Percentiles rank a stretch among this genome's conserved stretches.
Evolutionary conservation across 2,329 filamentous ascomycete species (phyloP).

Genomic region (Fusarium brachygibbosum): DNA sequence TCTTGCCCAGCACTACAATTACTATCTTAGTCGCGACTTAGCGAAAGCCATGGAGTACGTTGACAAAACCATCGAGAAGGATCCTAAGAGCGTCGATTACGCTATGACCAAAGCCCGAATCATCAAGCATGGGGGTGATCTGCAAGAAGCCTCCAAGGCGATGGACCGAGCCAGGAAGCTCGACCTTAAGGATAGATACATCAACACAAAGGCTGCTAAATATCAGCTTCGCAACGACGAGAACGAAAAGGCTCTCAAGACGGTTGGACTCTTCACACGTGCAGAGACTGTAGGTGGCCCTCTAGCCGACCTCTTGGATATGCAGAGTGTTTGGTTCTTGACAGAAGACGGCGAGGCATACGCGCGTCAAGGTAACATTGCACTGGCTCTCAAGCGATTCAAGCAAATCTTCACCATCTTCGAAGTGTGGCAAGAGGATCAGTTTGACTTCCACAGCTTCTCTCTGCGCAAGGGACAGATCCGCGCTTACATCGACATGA

Average conservation of each 20-base stretch:
- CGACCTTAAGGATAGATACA: constrained; percentile 93
- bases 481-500: constrained; percentile 93
- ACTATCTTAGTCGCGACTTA: constrained; percentile 86
- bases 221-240: constrained; percentile 95
- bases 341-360: constrained; percentile 95
- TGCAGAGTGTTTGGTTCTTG: constrained; percentile 98
- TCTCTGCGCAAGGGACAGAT: constrained; percentile 97
- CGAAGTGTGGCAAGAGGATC: constrained; percentile 97
- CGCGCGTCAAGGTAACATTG: constrained; percentile 83
- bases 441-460: constrained; percentile 99
- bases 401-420: constrained; percentile 92
- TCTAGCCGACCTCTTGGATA: constrained; percentile 91
- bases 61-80: constrained; percentile 84
- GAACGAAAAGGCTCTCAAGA: constrained; percentile 86
- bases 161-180: constrained; percentile 91
- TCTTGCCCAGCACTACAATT: constrained; percentile 97
- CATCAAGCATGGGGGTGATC: constrained; percentile 89
- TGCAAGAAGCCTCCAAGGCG: constrained; percentile 81
- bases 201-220: constrained; percentile 98
- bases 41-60: constrained; percentile 84
- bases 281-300: constrained; percentile 91
- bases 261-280: constrained; percentile 93
- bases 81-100: constrained; percentile 87
- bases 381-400: constrained; percentile 91
- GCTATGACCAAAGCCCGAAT: constrained; percentile 96